Conservation (phyloP, 1,284 basidiomycete genomes). For the Heliocybe sulcata region DNA sequence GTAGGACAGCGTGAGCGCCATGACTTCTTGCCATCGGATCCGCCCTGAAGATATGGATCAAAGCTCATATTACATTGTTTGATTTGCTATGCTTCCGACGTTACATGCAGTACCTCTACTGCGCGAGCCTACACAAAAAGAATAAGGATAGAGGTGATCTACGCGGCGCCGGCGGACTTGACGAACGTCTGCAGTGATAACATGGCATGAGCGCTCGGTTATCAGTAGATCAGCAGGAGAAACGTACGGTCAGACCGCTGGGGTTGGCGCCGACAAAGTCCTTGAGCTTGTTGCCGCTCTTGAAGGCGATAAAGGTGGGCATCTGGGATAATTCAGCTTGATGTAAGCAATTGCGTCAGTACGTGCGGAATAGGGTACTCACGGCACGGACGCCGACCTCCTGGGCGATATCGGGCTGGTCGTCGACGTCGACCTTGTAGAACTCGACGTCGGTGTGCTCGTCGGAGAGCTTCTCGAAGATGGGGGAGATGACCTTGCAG, state of each 20-base stretch:
- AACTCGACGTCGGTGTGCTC: conserved; percentile 50
- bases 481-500: conserved; percentile 73
- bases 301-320: conserved; percentile 75
- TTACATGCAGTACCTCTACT: neutral
- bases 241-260: conserved; percentile 24
- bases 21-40: too few species aligned
- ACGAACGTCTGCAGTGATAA: neutral
- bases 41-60: too few species aligned
- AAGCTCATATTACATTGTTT: neutral
- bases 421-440: conserved; percentile 83
- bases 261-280: conserved; percentile 58
- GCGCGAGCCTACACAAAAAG: neutral
- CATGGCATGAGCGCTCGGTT: neutral
- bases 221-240: neutral
- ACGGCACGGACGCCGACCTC: conserved; percentile 72
- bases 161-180: neutral
- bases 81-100: neutral
- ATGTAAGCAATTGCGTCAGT: too few species aligned
- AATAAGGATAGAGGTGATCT: neutral
- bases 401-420: conserved; percentile 39
- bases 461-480: conserved; percentile 66
- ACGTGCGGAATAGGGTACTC: conserved; percentile 16
- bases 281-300: conserved; percentile 57
- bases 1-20: too few species aligned
- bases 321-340: conserved; percentile 32